Evolutionary conservation across 1,139 yeast genomes (phyloP).

Genomic region (Williopsis jadinii): DNA sequence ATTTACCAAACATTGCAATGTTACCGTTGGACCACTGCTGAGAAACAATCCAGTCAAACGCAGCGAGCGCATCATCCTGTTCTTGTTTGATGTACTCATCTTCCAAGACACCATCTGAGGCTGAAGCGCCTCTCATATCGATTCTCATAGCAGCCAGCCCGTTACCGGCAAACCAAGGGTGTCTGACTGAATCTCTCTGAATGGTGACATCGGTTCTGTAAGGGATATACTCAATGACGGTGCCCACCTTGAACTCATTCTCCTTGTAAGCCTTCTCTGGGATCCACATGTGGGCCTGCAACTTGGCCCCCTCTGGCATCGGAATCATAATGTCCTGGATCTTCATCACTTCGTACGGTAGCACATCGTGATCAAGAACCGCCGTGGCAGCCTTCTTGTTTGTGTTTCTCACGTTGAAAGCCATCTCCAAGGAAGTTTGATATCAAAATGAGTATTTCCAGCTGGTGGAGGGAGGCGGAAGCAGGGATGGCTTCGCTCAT

Average conservation of each 20-base stretch:
- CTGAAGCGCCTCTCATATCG: constrained; percentile 37
- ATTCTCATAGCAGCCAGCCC: constrained; percentile 36
- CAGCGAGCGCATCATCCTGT: constrained; percentile 34
- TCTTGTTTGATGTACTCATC: constrained; percentile 36
- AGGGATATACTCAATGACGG: constrained; percentile 35
- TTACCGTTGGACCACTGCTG: constrained; percentile 37
- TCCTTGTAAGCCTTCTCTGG: constrained; percentile 24
- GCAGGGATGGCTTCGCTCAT: neutral
- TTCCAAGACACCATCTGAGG: constrained; percentile 32
- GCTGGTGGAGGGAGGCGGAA: neutral
- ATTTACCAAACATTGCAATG: constrained; percentile 38
- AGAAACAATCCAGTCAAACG: constrained; percentile 33
- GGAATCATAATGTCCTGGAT: constrained; percentile 29
- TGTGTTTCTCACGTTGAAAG: constrained; percentile 25
- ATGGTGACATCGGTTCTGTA: constrained; percentile 38
- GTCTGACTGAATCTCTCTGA: constrained; percentile 35
- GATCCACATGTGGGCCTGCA: constrained; percentile 36
- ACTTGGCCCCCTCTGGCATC: constrained; percentile 29
- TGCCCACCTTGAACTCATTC: constrained; percentile 24
- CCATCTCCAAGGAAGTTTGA: constrained; percentile 10
- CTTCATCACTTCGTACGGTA: constrained; percentile 27
- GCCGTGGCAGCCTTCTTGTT: constrained; percentile 20
- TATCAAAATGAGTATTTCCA: no score
- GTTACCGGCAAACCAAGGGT: constrained; percentile 37
- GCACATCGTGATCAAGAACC: constrained; percentile 21